A percentile compares a stretch with the other conserved stretches of the same genome.
phyloP scores from a whole-genome alignment of 192 early-diverging fungal species.

The Rhizoclosmatium sp. region DNA sequence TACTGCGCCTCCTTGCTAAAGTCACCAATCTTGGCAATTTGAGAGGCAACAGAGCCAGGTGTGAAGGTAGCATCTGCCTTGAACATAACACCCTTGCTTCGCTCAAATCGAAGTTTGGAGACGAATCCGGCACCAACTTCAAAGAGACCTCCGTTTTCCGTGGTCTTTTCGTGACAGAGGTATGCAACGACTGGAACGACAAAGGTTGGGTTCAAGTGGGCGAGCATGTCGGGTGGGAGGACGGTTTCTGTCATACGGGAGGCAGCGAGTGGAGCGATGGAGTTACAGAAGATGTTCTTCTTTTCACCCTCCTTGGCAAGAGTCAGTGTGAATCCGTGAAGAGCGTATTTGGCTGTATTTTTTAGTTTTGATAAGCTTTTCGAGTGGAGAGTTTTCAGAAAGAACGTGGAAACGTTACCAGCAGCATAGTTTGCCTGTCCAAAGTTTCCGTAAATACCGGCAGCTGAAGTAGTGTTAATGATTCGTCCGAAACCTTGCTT shows the following conservation, averaged over 20 bases:
- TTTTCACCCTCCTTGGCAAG: slow-evolving; percentile 93
- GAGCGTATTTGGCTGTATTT: slow-evolving; percentile 85
- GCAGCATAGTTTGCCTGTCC: slow-evolving; percentile 89
- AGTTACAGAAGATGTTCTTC: slow-evolving; percentile 92
- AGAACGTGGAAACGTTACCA: slow-evolving; percentile 51
- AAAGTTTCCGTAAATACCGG: slow-evolving; percentile 99
- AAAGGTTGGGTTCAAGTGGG: slow-evolving; percentile 95
- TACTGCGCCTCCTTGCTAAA: slow-evolving; percentile 65
- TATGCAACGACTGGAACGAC: slow-evolving; percentile 94
- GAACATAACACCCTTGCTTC: slow-evolving; percentile 87
- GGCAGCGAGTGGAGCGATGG: slow-evolving; percentile 95
- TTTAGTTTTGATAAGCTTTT: too few relatives aligned
- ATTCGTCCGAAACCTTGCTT: slow-evolving; percentile 95
- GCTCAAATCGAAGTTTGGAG: slow-evolving; percentile 92
- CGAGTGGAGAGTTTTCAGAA: background rate
- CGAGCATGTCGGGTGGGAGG: slow-evolving; percentile 94
- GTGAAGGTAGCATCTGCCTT: slow-evolving; percentile 87
- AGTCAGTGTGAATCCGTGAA: slow-evolving; percentile 89
- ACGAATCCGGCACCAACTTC: slow-evolving; percentile 97
- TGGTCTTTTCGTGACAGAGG: slow-evolving; percentile 81
- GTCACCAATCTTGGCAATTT: slow-evolving; percentile 79
- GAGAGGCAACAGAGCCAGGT: slow-evolving; percentile 80
- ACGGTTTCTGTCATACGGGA: slow-evolving; percentile 93
- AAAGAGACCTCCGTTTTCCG: slow-evolving; percentile 87
- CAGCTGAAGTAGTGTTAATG: slow-evolving; percentile 94